phyloP scores from a whole-genome alignment of 169 alveolate species.

The Cryptosporidium bovis region DNA sequence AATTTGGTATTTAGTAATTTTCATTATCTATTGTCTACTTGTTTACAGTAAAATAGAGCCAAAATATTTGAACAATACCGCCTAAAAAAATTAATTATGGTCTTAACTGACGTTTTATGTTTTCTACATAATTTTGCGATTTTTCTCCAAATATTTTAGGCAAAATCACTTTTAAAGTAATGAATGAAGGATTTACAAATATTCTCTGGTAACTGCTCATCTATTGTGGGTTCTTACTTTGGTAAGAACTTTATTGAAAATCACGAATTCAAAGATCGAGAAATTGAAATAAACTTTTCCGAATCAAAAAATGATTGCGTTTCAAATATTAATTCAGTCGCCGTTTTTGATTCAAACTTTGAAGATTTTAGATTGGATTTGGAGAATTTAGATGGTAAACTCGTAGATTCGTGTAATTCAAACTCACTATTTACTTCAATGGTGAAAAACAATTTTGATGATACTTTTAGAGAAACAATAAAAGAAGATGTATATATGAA shows the following conservation, averaged over 20 bases:
- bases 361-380: not conserved
- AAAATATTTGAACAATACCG: constrained; percentile 39
- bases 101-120: constrained; percentile 9
- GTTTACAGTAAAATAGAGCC: constrained; percentile 15
- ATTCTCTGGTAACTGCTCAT: constrained; percentile 26
- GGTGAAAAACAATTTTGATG: no score
- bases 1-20: constrained; percentile 5
- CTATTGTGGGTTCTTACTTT: constrained; percentile 18
- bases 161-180: not conserved
- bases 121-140: not conserved
- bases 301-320: not conserved
- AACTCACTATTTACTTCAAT: no score
- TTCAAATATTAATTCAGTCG: not conserved
- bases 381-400: no score
- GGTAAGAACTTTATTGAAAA: not conserved
- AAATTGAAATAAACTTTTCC: not conserved
- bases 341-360: constrained; percentile 28
- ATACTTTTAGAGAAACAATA: no score
- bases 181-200: constrained; percentile 8
- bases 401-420: no score
- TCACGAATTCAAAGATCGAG: not conserved
- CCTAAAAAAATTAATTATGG: constrained; percentile 16
- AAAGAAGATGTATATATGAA: no score
- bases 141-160: not conserved
- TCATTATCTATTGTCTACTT: constrained; percentile 11